Evolutionary conservation across 2,329 filamentous ascomycete species (phyloP).

Genomic region (Stagonosporopsis rhizophila): DNA sequence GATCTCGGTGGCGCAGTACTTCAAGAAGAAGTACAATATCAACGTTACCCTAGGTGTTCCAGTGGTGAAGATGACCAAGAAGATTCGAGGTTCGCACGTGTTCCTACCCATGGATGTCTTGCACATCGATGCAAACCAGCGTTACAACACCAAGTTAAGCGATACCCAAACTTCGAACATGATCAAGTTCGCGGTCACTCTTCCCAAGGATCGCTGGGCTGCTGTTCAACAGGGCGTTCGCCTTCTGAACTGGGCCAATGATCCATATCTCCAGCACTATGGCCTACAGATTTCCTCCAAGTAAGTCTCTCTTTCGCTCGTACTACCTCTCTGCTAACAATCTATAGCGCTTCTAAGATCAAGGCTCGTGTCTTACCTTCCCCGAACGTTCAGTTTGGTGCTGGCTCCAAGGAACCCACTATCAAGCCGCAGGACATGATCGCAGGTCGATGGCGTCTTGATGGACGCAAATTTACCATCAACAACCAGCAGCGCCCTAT

Average conservation of each 20-base stretch:
- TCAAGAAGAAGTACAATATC: slow-evolving; percentile 60
- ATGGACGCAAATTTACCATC: slow-evolving; percentile 77
- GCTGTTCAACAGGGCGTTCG: slow-evolving; percentile 73
- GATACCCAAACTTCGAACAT: slow-evolving; percentile 76
- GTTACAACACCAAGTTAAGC: slow-evolving; percentile 65
- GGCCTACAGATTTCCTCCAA: slow-evolving; percentile 71
- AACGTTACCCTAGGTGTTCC: slow-evolving; percentile 59
- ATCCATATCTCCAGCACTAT: slow-evolving; percentile 75
- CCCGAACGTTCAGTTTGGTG: slow-evolving; percentile 73
- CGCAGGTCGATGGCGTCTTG: slow-evolving; percentile 84
- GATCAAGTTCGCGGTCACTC: slow-evolving; percentile 92
- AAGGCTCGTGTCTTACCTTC: slow-evolving; percentile 74
- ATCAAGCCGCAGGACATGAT: slow-evolving; percentile 53
- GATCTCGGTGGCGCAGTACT: slow-evolving; percentile 65
- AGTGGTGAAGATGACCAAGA: slow-evolving; percentile 65
- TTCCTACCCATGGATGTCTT: slow-evolving; percentile 65
- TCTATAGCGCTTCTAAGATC: slow-evolving; percentile 61
- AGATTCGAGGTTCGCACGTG: slow-evolving; percentile 49
- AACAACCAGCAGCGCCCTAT: slow-evolving; percentile 67
- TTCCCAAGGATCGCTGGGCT: slow-evolving; percentile 70
- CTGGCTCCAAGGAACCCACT: slow-evolving; percentile 31
- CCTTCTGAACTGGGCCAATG: slow-evolving; percentile 71
- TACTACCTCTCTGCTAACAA: neutral
- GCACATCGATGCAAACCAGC: slow-evolving; percentile 61
- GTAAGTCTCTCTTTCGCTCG: neutral